Percentiles rank a stretch among this genome's conserved stretches.
phyloP scores from a whole-genome alignment of 495 filamentous ascomycete species.

The Penicillium macrosclerotiorum region DNA sequence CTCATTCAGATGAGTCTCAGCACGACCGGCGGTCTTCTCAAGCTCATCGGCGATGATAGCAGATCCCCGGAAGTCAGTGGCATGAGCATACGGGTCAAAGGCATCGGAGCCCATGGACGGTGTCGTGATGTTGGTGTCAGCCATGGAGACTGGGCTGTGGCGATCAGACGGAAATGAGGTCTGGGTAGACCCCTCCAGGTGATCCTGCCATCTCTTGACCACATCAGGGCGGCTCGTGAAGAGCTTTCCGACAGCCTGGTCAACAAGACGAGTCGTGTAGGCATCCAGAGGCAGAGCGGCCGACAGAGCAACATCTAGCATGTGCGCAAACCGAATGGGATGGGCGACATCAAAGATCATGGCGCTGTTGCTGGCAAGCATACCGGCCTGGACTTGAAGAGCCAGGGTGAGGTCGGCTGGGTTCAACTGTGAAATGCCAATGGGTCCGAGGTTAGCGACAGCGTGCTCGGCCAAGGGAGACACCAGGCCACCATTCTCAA shows the following conservation, averaged over 20 bases:
- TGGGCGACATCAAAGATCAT: conserved; percentile 52
- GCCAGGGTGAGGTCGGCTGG: conserved; percentile 58
- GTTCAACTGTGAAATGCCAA: conserved; percentile 55
- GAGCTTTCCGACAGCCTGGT: conserved; percentile 55
- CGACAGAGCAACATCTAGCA: conserved; percentile 54
- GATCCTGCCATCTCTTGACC: conserved; percentile 56
- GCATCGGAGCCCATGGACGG: conserved; percentile 64
- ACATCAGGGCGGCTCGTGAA: conserved; percentile 54
- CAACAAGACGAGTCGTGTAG: conserved; percentile 51
- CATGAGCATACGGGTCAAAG: conserved; percentile 85
- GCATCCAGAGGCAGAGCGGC: conserved; percentile 48
- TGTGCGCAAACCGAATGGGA: conserved; percentile 58
- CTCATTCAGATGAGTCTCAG: conserved; percentile 71
- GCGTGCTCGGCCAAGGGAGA: conserved; percentile 61
- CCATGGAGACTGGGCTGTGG: conserved; percentile 39
- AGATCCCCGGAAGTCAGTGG: conserved; percentile 89
- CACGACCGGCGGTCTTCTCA: conserved; percentile 66
- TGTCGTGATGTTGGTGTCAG: conserved; percentile 35
- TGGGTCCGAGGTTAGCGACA: conserved; percentile 57
- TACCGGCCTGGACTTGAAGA: conserved; percentile 62
- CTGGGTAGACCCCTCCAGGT: conserved; percentile 43
- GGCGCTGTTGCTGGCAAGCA: conserved; percentile 48
- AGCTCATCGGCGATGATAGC: conserved; percentile 83
- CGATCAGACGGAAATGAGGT: conserved; percentile 32
- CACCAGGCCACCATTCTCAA: conserved; percentile 63